Conservation (phyloP, 805 yeast genomes). For the Wilhelminamyces savonicus region DNA sequence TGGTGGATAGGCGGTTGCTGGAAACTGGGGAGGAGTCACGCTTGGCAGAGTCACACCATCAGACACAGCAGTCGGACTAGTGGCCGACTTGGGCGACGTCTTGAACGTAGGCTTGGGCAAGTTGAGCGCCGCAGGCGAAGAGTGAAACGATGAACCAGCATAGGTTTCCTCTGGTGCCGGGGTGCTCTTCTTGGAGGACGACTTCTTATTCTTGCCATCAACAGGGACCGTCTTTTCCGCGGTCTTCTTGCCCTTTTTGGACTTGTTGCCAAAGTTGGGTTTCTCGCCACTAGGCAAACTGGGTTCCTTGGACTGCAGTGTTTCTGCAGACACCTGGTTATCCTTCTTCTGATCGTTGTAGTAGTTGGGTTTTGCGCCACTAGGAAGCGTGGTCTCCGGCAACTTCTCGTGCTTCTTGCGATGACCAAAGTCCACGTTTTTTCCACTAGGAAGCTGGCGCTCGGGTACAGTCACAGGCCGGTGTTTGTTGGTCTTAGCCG, state of each 20-base stretch:
- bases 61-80: slow-evolving; percentile 2
- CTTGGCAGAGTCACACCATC: slow-evolving; percentile 1
- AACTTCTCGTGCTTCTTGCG: slow-evolving; percentile 2
- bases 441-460: slow-evolving; percentile 23
- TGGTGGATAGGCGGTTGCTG: slow-evolving; percentile 29
- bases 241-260: slow-evolving; percentile 1
- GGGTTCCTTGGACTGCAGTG: slow-evolving; percentile 4
- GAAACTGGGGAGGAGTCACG: slow-evolving; percentile 11
- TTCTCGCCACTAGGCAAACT: slow-evolving; percentile 21
- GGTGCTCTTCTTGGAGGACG: slow-evolving; percentile 7
- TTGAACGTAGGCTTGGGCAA: slow-evolving; percentile 52
- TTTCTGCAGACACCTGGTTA: slow-evolving; percentile 4
- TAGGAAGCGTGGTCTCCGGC: slow-evolving; percentile 7
- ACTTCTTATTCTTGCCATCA: slow-evolving; percentile 3
- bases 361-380: slow-evolving; percentile 8
- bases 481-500: slow-evolving; percentile 8
- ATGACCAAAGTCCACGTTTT: slow-evolving; percentile 26
- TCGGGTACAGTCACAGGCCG: slow-evolving; percentile 10
- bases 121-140: slow-evolving; percentile 50
- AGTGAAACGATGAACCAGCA: slow-evolving; percentile 54
- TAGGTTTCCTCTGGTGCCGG: slow-evolving; percentile 39
- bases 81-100: slow-evolving; percentile 15
- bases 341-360: slow-evolving; percentile 5
- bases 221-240: not conserved
- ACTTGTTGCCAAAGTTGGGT: slow-evolving; percentile 10